Base-by-base conservation (phyloP, 192 early-diverging fungal genomes). In the Podila clonocystis region DNA sequence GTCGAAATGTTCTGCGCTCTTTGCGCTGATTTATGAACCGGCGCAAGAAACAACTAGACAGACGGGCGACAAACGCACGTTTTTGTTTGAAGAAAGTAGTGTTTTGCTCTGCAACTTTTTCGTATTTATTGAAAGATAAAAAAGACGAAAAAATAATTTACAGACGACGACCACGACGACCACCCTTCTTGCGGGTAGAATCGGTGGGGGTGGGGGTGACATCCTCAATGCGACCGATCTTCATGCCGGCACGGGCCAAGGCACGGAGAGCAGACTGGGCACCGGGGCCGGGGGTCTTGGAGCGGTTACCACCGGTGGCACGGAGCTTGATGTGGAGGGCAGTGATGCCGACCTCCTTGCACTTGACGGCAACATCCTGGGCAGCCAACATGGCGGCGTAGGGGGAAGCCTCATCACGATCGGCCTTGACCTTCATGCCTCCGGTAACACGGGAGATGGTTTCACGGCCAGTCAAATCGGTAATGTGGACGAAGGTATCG, bases 351-450 rank as follows among this genome's bases (percentile, higher is more conserved):
- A 99, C 91, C 87, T 99, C 98, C 92, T 97, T 96, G 94, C 97
- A 99, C 90, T 95, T 95, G 70, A 84, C 92, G 66, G 97, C 97
- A 85, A 98, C 98, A 86, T 99, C 97, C 91, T 99, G 97, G 74
- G 97, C 94, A 70, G 98, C 98, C 89, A 99, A 92, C 98, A 99
- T 99, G 80, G 98, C 97, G 71, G 98, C 98, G 89, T 99, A 99
- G 73, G 98, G 96, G 74, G 98, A 98, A 63, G 97, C 96, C 88
- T 99, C 98, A 87, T 99, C 98, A 91, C 98, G 97, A 88, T 99
- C 98, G 64, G 97, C 95, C 94, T 99, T 99, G 85, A 99, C 98
- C 92, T 97, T 99, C 98, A 99, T 99, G 77, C 98, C 98, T 91
- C 97, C 97, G 82, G 98, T 99, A 68, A 99, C 94, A 89, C 98